Conservation (phyloP, 2,329 filamentous ascomycete genomes). For the Zasmidium citrigriseum region DNA sequence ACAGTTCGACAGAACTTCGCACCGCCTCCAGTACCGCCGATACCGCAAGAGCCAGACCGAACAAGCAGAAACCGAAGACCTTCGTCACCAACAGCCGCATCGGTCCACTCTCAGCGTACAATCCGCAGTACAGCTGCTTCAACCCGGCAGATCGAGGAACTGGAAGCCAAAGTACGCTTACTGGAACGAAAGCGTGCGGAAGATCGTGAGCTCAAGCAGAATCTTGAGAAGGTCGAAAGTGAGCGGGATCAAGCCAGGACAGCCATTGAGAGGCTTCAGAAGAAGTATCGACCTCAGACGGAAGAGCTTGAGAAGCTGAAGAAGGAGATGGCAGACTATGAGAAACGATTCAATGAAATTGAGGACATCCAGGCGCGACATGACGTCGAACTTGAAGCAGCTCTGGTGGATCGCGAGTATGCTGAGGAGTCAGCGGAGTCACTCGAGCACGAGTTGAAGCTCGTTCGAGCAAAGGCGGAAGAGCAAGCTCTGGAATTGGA, state of each 20-base stretch:
- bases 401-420: conserved; percentile 90
- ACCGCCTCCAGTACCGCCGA: conserved; percentile 30
- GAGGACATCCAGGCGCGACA: conserved; percentile 79
- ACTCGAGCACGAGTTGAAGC: conserved; percentile 76
- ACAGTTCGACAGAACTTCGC: conserved; percentile 31
- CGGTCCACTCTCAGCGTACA: conserved; percentile 33
- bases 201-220: conserved; percentile 81
- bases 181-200: conserved; percentile 85
- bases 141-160: conserved; percentile 74
- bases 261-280: conserved; percentile 87
- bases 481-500: conserved; percentile 88
- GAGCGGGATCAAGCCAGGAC: conserved; percentile 77
- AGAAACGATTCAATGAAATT: conserved; percentile 67
- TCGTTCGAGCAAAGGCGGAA: conserved; percentile 72
- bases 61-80: conserved; percentile 30
- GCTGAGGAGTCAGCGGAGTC: conserved; percentile 89
- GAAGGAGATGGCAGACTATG: conserved; percentile 74
- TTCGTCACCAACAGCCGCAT: conserved; percentile 35
- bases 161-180: conserved; percentile 83
- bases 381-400: conserved; percentile 81
- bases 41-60: conserved; percentile 24
- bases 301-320: conserved; percentile 76
- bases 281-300: conserved; percentile 83
- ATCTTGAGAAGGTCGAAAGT: conserved; percentile 71
- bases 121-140: conserved; percentile 52